Percentiles rank a stretch among this genome's conserved stretches.
These are phyloP conservation scores for Vigna nakashimae DNA, from an alignment of 306 rosid genomes.

Conservation along the genomic window DNA sequence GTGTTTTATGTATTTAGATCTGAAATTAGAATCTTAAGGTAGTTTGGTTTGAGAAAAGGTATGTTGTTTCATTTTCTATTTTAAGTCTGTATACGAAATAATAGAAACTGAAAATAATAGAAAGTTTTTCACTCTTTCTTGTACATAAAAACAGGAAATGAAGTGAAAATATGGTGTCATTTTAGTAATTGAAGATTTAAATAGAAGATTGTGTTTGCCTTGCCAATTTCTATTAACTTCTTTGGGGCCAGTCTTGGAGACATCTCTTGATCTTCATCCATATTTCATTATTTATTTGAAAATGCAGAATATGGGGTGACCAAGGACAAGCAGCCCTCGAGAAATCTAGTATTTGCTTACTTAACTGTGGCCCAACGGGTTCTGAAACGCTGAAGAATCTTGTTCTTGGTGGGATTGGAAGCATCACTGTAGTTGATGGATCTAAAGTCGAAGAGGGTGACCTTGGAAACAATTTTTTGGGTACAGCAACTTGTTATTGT, in stretches of 20 bases:
- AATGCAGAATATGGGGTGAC: slow-evolving; percentile 85
- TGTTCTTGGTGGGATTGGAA: slow-evolving; percentile 97
- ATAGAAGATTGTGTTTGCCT: neutral
- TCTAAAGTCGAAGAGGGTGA: slow-evolving; percentile 90
- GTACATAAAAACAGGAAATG: neutral
- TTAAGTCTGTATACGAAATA: neutral
- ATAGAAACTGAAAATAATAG: neutral
- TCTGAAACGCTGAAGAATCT: slow-evolving; percentile 94
- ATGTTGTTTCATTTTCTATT: neutral
- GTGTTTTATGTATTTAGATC: neutral
- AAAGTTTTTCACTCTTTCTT: neutral
- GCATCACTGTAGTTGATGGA: slow-evolving; percentile 96
- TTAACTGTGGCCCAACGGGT: slow-evolving; percentile 98
- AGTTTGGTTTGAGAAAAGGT: neutral
- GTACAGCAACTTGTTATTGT: slow-evolving; percentile 46
- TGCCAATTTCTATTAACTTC: neutral
- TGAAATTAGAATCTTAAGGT: neutral
- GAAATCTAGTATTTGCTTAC: slow-evolving; percentile 85
- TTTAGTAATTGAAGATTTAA: neutral
- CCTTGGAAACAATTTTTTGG: slow-evolving; percentile 96
- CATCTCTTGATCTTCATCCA: neutral
- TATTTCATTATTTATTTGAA: slow-evolving; percentile 29
- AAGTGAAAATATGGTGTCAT: neutral
- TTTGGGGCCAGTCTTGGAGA: neutral
- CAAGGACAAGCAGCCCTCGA: slow-evolving; percentile 85